Conservation (phyloP, 345 rosid species). For the Excoecaria agallocha region DNA sequence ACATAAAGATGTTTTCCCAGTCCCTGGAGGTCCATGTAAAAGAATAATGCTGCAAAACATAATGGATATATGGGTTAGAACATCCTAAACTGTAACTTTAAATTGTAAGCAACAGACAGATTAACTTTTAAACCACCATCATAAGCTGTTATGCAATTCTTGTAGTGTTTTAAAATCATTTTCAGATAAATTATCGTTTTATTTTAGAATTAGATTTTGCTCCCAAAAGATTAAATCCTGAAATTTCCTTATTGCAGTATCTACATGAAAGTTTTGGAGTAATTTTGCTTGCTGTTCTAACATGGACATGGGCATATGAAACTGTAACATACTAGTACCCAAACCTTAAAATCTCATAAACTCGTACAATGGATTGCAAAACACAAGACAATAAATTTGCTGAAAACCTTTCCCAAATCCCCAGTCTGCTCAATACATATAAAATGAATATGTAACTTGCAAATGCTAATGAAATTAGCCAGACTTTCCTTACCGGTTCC, state of each 20-base stretch:
- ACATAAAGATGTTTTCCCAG: slow-evolving; percentile 95
- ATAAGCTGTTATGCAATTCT: neutral
- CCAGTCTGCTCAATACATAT: neutral
- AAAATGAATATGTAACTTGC: neutral
- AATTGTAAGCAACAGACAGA: neutral
- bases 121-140: neutral
- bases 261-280: neutral
- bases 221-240: neutral
- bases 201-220: neutral
- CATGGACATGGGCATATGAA: neutral
- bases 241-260: neutral
- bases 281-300: neutral
- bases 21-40: slow-evolving; percentile 98
- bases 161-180: neutral
- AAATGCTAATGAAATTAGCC: neutral
- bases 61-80: neutral
- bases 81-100: neutral
- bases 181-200: neutral
- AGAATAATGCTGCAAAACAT: slow-evolving; percentile 71
- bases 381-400: neutral
- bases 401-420: neutral
- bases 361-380: neutral
- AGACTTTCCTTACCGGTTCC: slow-evolving; percentile 71
- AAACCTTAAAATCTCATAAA: neutral
- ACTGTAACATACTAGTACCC: neutral